phyloP scores from a whole-genome alignment of 164 flowering plant species.

The Piper betle region DNA sequence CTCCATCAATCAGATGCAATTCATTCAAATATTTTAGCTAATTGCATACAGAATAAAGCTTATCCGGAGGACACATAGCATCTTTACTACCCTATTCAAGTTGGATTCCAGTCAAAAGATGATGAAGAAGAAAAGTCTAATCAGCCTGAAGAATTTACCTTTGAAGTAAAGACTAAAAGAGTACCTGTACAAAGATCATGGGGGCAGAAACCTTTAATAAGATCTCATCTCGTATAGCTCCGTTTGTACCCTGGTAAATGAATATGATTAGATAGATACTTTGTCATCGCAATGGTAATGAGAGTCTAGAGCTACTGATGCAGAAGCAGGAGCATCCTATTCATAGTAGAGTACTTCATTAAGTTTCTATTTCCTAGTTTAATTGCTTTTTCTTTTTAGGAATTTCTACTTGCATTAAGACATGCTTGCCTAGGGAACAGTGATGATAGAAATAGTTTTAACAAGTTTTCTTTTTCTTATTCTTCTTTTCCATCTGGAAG shows the following conservation, averaged over 20 bases:
- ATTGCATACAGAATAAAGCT: constrained; percentile 42
- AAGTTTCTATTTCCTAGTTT: too few relatives aligned
- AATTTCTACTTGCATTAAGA: too few relatives aligned
- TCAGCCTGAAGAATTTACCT: neutral
- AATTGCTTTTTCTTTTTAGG: too few relatives aligned
- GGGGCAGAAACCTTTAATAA: constrained; percentile 52
- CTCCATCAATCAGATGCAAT: constrained; percentile 69
- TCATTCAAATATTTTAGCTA: constrained; percentile 42
- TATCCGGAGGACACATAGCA: constrained; percentile 68
- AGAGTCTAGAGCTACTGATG: too few relatives aligned
- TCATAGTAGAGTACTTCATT: too few relatives aligned
- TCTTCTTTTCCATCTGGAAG: too few relatives aligned
- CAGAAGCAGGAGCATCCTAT: too few relatives aligned
- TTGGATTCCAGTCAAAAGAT: neutral
- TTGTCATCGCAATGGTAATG: too few relatives aligned
- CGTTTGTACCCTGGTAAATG: constrained; percentile 57
- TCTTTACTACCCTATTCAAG: constrained; percentile 73
- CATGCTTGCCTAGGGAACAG: too few relatives aligned
- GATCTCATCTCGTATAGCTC: constrained; percentile 52
- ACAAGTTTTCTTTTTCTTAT: too few relatives aligned
- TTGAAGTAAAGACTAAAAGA: neutral
- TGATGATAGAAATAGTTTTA: too few relatives aligned
- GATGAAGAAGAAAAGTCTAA: neutral
- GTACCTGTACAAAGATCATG: constrained; percentile 80
- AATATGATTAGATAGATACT: too few relatives aligned